Percentiles rank a stretch among this genome's conserved stretches.
Conservation (phyloP, 768 basidiomycete genomes). For the Suillus brevipes region DNA sequence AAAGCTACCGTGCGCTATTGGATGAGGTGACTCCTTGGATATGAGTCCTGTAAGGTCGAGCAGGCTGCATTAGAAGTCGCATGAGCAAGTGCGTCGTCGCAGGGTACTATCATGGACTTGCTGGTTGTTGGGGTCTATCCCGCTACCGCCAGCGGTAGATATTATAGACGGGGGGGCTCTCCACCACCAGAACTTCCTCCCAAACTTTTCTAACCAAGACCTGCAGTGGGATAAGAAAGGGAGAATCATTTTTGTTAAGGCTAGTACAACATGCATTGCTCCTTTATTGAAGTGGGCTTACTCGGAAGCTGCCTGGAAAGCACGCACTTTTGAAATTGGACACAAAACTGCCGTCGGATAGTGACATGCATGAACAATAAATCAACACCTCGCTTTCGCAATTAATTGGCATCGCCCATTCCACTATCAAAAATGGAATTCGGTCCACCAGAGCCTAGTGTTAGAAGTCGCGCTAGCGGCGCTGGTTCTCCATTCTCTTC, state of each 20-base stretch:
- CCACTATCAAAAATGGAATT: too few species aligned
- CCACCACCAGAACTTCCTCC: not conserved
- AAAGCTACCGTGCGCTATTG: constrained; percentile 8
- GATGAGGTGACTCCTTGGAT: not conserved
- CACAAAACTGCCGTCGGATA: too few species aligned
- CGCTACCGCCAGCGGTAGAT: not conserved
- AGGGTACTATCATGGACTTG: not conserved
- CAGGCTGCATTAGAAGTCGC: not conserved
- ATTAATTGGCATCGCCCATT: too few species aligned
- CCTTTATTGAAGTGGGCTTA: too few species aligned
- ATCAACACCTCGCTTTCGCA: not conserved
- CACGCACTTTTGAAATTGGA: too few species aligned
- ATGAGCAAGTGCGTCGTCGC: not conserved
- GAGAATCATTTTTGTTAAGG: not conserved
- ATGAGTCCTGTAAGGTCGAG: constrained; percentile 5
- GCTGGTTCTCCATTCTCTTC: not conserved
- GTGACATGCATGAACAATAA: not conserved
- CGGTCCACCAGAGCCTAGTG: too few species aligned
- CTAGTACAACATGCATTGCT: not conserved
- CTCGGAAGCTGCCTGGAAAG: too few species aligned
- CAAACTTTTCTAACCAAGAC: not conserved
- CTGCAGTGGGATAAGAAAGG: not conserved
- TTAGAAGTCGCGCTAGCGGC: not conserved
- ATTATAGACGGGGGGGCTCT: not conserved
- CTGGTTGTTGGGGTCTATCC: not conserved